These are phyloP conservation scores for Penicillium bialowiezense DNA, from an alignment of 495 filamentous ascomycete genomes.

Conservation along the genomic window DNA sequence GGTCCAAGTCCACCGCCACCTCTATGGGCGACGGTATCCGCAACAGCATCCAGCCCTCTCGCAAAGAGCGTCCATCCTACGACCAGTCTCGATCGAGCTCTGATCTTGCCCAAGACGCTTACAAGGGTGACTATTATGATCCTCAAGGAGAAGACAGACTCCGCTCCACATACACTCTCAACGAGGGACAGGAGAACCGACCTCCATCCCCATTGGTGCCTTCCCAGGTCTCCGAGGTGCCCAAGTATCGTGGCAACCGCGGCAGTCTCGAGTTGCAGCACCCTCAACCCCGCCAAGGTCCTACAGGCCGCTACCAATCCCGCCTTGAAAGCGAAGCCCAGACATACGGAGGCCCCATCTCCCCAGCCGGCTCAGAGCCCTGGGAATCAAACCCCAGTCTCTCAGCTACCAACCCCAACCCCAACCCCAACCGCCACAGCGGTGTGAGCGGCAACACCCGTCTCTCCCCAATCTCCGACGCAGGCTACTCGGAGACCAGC, in stretches of 20 bases:
- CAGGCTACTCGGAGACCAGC: conserved; percentile 47
- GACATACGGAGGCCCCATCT: conserved; percentile 61
- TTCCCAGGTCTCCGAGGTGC: conserved; percentile 69
- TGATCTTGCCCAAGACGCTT: conserved; percentile 53
- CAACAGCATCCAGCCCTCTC: conserved; percentile 46
- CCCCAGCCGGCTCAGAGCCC: conserved; percentile 63
- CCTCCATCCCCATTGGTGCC: conserved; percentile 63
- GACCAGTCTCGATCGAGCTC: conserved; percentile 70
- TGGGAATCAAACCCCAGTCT: conserved; percentile 65
- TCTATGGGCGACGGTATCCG: conserved; percentile 58
- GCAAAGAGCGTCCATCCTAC: conserved; percentile 52
- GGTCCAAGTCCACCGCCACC: conserved; percentile 94
- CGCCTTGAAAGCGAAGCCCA: conserved; percentile 78
- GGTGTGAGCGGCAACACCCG: conserved; percentile 31
- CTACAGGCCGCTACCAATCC: conserved; percentile 76
- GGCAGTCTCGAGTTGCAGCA: conserved; percentile 87
- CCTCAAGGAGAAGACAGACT: conserved; percentile 69
- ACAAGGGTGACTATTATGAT: conserved; percentile 64
- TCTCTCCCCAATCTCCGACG: conserved; percentile 53
- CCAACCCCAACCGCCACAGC: conserved; percentile 40
- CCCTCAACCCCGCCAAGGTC: conserved; percentile 82
- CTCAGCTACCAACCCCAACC: conserved; percentile 37
- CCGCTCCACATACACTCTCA: conserved; percentile 61
- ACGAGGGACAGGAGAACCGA: conserved; percentile 48
- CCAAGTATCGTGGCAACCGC: conserved; percentile 88